Evolutionary conservation across 129 eudicot species (phyloP), one percentile per base, ranked within the genome.

Genomic region (Saposhnikovia divaricata): DNA sequence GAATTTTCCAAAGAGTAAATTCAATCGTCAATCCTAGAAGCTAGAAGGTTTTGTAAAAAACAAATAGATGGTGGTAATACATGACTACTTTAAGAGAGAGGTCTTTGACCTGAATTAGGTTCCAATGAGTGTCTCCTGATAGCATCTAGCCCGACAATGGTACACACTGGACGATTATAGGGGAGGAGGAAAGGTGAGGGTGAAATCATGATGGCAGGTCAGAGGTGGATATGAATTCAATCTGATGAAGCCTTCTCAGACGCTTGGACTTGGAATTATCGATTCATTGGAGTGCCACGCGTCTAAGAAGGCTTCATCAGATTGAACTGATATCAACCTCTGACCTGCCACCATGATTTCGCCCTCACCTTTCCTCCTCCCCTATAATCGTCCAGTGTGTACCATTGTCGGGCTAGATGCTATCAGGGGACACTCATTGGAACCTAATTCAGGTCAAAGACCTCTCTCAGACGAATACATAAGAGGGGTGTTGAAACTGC

Each of bases 381-480:
- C 42, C 42, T 66, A 21, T 34, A 34, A 43, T 78, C 40, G 18
- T 78, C 76, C 44, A 65, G 66, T 71, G 34, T 31, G 34, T 31
- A 31, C 80, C 84, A 81, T 39, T 81, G 68, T 0, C 80, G 84
- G 16, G 80, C 80, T 44, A 75, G 25, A 15, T 79, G 53, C 84
- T 81, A 59, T 74, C 80, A 3, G 75, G 44, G 31, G 34, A 31
- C 75, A 38, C 61, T 46, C 16, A 7, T 43, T 12, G 68, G 80
- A 28, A 81, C 63, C 37, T 81, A 79, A 15, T 25, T 74, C 42
- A 45, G 23, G 65, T 81, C 80, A 31, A 28, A 81, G 16, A 61
- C 9, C 65, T 63, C 80, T 37, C 75, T 40, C 34, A 31, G 34
- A 31, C 34, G 34, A 31, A 31, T 31, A 31, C 34, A 31, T 31